phyloP scores from a whole-genome alignment of 2,329 filamentous ascomycete species.

The Hansfordia pulvinata region DNA sequence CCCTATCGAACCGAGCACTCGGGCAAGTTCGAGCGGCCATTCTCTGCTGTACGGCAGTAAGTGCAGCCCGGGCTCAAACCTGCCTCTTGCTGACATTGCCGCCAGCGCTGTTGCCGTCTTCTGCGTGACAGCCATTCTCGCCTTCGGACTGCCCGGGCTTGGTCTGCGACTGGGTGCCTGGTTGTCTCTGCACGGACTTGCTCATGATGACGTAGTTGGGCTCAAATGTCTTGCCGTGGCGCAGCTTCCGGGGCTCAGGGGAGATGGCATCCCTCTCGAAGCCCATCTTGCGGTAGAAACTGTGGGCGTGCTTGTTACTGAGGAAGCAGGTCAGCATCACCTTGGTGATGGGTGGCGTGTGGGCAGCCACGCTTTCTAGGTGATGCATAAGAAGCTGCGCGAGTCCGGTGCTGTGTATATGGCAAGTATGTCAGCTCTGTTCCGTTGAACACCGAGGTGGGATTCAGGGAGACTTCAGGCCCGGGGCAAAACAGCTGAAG shows the following conservation, averaged over 20 bases:
- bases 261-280: slow-evolving; percentile 41
- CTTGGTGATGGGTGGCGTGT: slow-evolving; percentile 43
- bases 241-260: slow-evolving; percentile 35
- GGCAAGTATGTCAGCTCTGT: no score
- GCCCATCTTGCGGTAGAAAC: slow-evolving; percentile 49
- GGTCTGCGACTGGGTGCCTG: slow-evolving; percentile 1
- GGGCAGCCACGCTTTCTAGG: slow-evolving; percentile 36
- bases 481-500: background rate
- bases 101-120: no score
- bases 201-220: slow-evolving; percentile 50
- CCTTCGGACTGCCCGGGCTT: no score
- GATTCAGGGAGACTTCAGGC: no score
- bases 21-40: no score
- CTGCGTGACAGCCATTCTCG: no score
- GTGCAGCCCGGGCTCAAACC: no score
- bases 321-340: slow-evolving; percentile 64
- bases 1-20: no score
- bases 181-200: slow-evolving; percentile 20
- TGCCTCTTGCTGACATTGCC: no score
- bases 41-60: no score
- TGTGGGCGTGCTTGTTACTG: slow-evolving; percentile 40
- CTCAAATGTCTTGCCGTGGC: slow-evolving; percentile 36
- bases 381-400: slow-evolving; percentile 45
- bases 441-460: no score
- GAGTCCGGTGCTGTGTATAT: slow-evolving; percentile 40